Conservation (phyloP, 2,329 filamentous ascomycete species). For the Fusarium lateritium region DNA sequence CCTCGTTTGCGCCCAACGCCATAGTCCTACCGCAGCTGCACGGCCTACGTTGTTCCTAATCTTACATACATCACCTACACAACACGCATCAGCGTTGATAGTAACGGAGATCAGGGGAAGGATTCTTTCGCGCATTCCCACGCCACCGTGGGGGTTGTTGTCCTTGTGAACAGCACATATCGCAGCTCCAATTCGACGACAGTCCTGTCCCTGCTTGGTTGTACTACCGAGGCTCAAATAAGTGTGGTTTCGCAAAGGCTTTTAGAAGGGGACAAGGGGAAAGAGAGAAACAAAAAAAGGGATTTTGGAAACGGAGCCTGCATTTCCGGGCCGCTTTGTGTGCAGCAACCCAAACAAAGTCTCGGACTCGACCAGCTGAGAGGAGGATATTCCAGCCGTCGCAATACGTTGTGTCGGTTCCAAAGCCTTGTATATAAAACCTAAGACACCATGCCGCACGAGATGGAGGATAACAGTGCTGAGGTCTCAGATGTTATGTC, state of each 20-base stretch:
- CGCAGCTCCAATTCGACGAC: conserved; percentile 41
- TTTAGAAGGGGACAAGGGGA: conserved; percentile 47
- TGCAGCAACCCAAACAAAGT: conserved; percentile 39
- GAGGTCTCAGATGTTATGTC: conserved; percentile 72
- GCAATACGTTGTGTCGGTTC: conserved; percentile 36
- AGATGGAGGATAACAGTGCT: conserved; percentile 66
- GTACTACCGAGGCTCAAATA: conserved; percentile 52
- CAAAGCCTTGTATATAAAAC: conserved; percentile 61
- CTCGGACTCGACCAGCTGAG: conserved; percentile 39
- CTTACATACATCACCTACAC: conserved; percentile 39
- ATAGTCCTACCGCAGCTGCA: conserved; percentile 42
- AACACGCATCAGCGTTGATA: conserved; percentile 30
- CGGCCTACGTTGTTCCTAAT: conserved; percentile 23
- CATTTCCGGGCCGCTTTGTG: conserved; percentile 53
- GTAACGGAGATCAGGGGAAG: conserved; percentile 33
- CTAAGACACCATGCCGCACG: conserved; percentile 69
- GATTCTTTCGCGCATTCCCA: conserved; percentile 35
- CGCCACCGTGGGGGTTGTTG: conserved; percentile 44
- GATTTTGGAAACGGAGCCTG: conserved; percentile 50
- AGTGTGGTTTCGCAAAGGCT: conserved; percentile 55
- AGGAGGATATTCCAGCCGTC: conserved; percentile 43
- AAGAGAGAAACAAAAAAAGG: conserved; percentile 34
- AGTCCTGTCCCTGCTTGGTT: conserved; percentile 47
- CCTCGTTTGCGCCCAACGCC: conserved; percentile 44
- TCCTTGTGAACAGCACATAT: conserved; percentile 35